These are phyloP conservation scores for Tolypocladium nubicola DNA, from an alignment of 2,329 filamentous ascomycete genomes.

Conservation along the genomic window DNA sequence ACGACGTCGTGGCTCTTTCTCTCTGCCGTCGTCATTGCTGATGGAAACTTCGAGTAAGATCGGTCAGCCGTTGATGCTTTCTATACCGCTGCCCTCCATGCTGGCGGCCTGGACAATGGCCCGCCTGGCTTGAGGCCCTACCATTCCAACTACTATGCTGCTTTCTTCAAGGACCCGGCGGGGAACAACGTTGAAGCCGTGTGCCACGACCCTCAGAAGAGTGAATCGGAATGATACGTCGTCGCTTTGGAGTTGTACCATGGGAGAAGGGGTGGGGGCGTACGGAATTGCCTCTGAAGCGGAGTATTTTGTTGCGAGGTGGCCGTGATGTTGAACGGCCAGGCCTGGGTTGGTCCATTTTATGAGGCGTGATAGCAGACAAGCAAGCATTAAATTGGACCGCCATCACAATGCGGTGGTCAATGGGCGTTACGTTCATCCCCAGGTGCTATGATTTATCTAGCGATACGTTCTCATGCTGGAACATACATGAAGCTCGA, in stretches of 20 bases:
- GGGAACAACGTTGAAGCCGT: conserved; percentile 44
- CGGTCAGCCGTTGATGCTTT: conserved; percentile 32
- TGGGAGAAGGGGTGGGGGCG: too few relatives aligned
- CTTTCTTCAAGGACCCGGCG: conserved; percentile 37
- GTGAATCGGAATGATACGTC: too few relatives aligned
- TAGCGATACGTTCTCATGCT: neutral
- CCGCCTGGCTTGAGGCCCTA: conserved; percentile 34
- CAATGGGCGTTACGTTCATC: neutral
- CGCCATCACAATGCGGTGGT: too few relatives aligned
- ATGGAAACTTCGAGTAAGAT: conserved; percentile 15
- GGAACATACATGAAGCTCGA: too few relatives aligned
- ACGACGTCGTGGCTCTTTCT: neutral
- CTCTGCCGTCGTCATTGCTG: neutral
- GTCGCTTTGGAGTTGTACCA: neutral
- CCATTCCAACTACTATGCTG: conserved; percentile 35
- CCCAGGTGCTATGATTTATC: neutral
- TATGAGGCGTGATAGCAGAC: neutral
- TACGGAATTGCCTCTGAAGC: too few relatives aligned
- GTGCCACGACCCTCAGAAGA: conserved; percentile 1
- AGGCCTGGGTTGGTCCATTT: neutral
- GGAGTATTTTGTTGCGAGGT: too few relatives aligned
- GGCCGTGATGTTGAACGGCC: too few relatives aligned
- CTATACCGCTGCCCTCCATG: conserved; percentile 27
- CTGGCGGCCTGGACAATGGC: conserved; percentile 37
- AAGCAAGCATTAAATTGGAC: neutral